A percentile compares a stretch with the other conserved stretches of the same genome.
Evolutionary conservation across 306 rosid genomes (phyloP).

Genomic region (Astragalus glycyphyllos): DNA sequence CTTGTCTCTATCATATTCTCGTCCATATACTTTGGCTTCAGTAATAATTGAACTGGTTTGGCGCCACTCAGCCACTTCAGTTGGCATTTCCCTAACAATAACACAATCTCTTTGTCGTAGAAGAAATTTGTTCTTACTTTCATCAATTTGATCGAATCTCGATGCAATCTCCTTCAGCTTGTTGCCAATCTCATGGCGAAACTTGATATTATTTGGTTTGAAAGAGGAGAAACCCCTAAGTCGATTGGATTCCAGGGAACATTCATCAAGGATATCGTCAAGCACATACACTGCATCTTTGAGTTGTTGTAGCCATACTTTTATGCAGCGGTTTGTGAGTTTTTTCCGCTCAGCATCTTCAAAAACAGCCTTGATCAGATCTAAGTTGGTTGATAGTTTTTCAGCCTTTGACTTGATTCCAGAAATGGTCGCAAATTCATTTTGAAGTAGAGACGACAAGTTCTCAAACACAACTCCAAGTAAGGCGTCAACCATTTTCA

Average conservation of each 20-base stretch:
- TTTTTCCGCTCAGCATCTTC: conserved; percentile 6
- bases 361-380: background rate
- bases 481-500: conserved; percentile 1
- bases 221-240: background rate
- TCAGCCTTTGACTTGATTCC: background rate
- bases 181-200: background rate
- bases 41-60: background rate
- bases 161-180: background rate
- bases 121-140: background rate
- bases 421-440: conserved; percentile 8
- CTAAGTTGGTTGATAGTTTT: background rate
- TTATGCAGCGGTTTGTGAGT: background rate
- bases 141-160: background rate
- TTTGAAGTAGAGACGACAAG: background rate
- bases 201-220: background rate
- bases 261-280: conserved; percentile 7
- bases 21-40: background rate
- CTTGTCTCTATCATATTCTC: too few relatives aligned
- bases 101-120: background rate
- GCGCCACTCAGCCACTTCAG: background rate
- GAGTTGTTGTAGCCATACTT: conserved; percentile 1
- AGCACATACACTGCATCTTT: background rate
- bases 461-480: background rate
- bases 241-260: background rate
- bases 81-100: background rate